Conservation (phyloP, 768 basidiomycete genomes). For the Dictyophora rubrovolvata region DNA sequence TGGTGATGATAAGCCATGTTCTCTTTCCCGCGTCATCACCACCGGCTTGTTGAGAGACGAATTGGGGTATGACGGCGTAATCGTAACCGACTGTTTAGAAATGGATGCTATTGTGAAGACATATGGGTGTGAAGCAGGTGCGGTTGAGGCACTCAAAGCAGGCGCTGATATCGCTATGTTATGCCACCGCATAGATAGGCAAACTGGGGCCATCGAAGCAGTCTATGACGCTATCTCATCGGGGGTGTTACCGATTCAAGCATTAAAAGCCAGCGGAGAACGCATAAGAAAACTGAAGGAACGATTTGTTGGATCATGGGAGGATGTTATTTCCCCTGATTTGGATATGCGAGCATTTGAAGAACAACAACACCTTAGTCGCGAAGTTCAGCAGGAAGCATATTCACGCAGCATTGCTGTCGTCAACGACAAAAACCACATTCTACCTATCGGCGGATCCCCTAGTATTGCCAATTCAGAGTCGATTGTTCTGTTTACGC, state of each 20-base stretch:
- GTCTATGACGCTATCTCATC: slow-evolving; percentile 39
- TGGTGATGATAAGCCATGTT: slow-evolving; percentile 45
- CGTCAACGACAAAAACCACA: slow-evolving; percentile 28
- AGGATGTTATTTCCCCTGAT: slow-evolving; percentile 20
- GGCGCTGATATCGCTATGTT: slow-evolving; percentile 71
- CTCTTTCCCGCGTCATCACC: slow-evolving; percentile 44
- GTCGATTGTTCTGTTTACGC: slow-evolving; percentile 42
- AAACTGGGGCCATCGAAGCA: slow-evolving; percentile 42
- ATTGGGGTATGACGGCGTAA: slow-evolving; percentile 44
- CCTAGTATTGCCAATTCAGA: slow-evolving; percentile 6
- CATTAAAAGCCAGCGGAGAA: slow-evolving; percentile 30
- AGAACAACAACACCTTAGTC: slow-evolving; percentile 29
- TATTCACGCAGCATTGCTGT: slow-evolving; percentile 41
- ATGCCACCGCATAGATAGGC: slow-evolving; percentile 49
- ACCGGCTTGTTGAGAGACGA: slow-evolving; percentile 39
- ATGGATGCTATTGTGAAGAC: slow-evolving; percentile 59
- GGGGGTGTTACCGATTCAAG: slow-evolving; percentile 31
- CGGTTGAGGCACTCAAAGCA: slow-evolving; percentile 45
- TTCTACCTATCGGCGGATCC: slow-evolving; percentile 26
- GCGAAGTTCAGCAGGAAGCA: slow-evolving; percentile 32
- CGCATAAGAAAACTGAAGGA: slow-evolving; percentile 44
- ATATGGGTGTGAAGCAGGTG: slow-evolving; percentile 41
- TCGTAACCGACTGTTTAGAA: slow-evolving; percentile 68
- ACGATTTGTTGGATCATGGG: slow-evolving; percentile 39
- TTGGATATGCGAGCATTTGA: slow-evolving; percentile 23